Conservation (phyloP, 257 asterid genomes). For the Coffea canephora region DNA sequence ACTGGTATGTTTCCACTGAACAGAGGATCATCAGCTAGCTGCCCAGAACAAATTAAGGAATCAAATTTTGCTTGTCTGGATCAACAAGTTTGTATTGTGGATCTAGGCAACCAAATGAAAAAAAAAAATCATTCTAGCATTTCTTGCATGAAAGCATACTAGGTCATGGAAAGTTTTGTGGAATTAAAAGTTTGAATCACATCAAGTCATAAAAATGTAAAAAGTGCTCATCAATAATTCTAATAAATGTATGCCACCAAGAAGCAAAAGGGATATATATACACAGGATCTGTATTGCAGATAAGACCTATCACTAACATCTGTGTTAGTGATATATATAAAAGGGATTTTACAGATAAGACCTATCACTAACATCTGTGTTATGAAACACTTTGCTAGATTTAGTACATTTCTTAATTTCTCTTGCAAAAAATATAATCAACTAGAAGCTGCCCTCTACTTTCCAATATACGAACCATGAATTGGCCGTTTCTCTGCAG, state of each 20-base stretch:
- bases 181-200: neutral
- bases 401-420: slow-evolving; percentile 5
- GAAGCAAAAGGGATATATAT: neutral
- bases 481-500: neutral
- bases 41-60: neutral
- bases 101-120: too few species aligned
- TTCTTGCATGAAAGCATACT: neutral
- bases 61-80: neutral
- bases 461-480: neutral
- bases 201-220: neutral
- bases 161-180: neutral
- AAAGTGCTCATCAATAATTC: neutral
- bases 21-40: neutral
- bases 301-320: neutral
- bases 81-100: neutral
- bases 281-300: neutral
- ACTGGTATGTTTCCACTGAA: neutral
- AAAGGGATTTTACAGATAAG: slow-evolving; percentile 1
- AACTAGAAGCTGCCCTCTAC: neutral
- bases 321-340: neutral
- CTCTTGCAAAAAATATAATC: neutral
- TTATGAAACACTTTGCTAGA: neutral
- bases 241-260: too few species aligned
- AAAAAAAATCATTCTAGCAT: neutral
- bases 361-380: neutral